A percentile compares a stretch with the other conserved stretches of the same genome.
These are phyloP conservation scores for Amphicarpaea edgeworthii DNA, from an alignment of 306 rosid genomes.

Conservation along the genomic window DNA sequence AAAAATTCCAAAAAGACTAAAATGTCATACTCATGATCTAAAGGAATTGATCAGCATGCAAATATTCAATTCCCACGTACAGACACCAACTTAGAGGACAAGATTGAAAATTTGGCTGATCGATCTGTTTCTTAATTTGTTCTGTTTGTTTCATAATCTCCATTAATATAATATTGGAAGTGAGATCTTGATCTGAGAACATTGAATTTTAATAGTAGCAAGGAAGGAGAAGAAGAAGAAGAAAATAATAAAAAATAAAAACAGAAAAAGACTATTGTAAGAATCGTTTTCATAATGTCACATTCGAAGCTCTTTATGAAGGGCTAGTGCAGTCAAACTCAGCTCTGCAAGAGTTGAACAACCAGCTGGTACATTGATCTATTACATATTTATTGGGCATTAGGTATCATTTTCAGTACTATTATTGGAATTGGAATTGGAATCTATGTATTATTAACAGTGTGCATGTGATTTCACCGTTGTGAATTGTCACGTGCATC, in stretches of 20 bases:
- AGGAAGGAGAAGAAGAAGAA: not conserved
- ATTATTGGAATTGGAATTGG: no score
- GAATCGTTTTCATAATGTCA: conserved; percentile 39
- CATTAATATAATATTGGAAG: conserved; percentile 28
- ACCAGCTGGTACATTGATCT: not conserved
- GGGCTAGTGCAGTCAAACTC: conserved; percentile 48
- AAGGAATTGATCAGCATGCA: not conserved
- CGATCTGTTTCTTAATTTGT: conserved; percentile 41
- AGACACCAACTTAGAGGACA: conserved; percentile 40
- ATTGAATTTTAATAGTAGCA: not conserved
- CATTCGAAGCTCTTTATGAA: conserved; percentile 6
- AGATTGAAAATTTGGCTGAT: conserved; percentile 36
- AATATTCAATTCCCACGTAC: not conserved
- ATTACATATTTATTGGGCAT: conserved; percentile 5
- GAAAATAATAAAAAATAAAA: not conserved
- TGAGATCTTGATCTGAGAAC: conserved; percentile 53
- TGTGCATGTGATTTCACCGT: conserved; percentile 42
- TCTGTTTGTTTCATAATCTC: not conserved
- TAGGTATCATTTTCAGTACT: conserved; percentile 9
- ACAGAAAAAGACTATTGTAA: not conserved
- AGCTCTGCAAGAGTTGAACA: conserved; percentile 25
- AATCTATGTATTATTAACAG: not conserved
- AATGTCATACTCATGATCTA: not conserved
- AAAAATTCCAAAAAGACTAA: not conserved
- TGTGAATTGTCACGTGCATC: no score